Conservation (phyloP, 2,329 filamentous ascomycete genomes). For the Epichloe baconii region DNA sequence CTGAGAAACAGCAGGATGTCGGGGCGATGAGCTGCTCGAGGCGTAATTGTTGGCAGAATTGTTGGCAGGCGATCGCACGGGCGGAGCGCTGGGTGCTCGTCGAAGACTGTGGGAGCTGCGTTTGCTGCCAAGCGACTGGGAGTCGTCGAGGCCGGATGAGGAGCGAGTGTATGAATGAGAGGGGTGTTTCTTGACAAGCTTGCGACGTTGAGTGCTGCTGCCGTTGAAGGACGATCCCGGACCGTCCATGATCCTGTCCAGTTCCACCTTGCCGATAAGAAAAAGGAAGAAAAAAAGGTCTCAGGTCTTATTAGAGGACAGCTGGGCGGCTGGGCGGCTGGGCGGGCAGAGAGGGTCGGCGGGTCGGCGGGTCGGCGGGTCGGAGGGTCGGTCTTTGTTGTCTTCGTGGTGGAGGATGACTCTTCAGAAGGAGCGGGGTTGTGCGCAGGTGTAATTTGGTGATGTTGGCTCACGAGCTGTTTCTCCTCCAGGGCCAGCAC, state of each 20-base stretch:
- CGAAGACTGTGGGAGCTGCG: constrained; percentile 50
- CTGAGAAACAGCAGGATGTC: constrained; percentile 27
- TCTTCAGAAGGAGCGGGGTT: not conserved
- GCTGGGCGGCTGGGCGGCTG: not conserved
- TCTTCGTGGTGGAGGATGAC: not conserved
- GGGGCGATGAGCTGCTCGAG: constrained; percentile 35
- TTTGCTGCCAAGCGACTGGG: constrained; percentile 46
- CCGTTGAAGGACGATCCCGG: constrained; percentile 30
- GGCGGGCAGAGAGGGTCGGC: not conserved
- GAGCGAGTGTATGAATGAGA: constrained; percentile 28
- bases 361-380: not conserved
- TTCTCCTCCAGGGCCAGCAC: not conserved
- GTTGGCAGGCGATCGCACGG: constrained; percentile 31
- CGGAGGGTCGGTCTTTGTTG: not conserved
- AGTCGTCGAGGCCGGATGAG: constrained; percentile 41
- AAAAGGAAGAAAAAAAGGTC: constrained; percentile 6
- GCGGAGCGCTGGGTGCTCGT: constrained; percentile 47
- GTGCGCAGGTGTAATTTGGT: not conserved
- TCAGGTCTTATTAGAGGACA: constrained; percentile 8
- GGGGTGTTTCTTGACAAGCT: constrained; percentile 50
- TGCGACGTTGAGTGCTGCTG: constrained; percentile 41
- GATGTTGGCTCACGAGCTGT: not conserved
- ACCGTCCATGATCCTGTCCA: constrained; percentile 32
- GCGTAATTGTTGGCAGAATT: constrained; percentile 36
- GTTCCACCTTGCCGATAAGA: constrained; percentile 9